phyloP scores from a whole-genome alignment of 257 asterid species.

The Orobanche coerulescens region DNA sequence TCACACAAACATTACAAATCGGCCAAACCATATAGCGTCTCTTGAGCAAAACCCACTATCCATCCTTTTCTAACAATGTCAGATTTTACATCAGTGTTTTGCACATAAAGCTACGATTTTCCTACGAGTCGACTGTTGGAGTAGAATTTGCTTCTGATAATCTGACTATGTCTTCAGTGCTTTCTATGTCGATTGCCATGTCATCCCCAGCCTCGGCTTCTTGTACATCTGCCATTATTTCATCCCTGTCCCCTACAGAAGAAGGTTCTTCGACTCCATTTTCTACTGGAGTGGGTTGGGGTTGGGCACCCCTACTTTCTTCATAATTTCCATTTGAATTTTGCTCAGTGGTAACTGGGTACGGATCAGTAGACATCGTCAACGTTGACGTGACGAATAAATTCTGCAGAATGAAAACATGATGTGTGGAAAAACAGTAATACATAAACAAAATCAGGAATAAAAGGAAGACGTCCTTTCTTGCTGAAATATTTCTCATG shows the following conservation, averaged over 20 bases:
- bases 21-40: not conserved
- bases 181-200: conserved; percentile 60
- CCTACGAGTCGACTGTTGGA: conserved; percentile 36
- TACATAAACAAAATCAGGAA: not conserved
- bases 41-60: not conserved
- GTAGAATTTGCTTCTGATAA: conserved; percentile 53
- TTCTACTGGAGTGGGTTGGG: conserved; percentile 25
- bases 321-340: conserved; percentile 34
- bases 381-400: conserved; percentile 68
- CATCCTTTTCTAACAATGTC: not conserved
- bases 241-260: conserved; percentile 49
- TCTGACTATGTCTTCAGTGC: conserved; percentile 45
- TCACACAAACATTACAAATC: not conserved
- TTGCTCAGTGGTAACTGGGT: conserved; percentile 28
- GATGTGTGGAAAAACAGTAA: not conserved
- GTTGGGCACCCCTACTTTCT: conserved; percentile 25
- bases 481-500: not conserved
- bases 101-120: not conserved
- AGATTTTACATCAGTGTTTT: not conserved
- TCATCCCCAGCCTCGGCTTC: conserved; percentile 50
- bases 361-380: conserved; percentile 39
- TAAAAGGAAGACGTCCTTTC: not conserved
- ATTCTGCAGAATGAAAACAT: conserved; percentile 46
- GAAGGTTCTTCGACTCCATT: conserved; percentile 47
- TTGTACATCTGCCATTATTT: conserved; percentile 73